Evolutionary conservation across 768 basidiomycete species (phyloP).

Genomic region (Ramaria rubella): DNA sequence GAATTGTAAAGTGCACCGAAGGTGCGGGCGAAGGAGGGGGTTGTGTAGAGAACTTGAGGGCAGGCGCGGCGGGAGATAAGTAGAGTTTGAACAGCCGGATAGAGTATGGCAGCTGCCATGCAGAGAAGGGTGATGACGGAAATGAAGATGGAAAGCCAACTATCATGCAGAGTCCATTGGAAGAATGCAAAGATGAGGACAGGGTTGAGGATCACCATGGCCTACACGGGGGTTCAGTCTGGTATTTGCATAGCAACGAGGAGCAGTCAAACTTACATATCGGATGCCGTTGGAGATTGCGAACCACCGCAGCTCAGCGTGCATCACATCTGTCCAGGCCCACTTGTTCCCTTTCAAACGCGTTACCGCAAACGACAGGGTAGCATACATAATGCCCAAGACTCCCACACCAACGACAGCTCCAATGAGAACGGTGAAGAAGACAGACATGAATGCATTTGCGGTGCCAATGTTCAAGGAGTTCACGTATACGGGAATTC

Average conservation of each 20-base stretch:
- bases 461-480: constrained; percentile 71
- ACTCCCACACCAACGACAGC: constrained; percentile 50
- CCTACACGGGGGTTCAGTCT: constrained; percentile 31
- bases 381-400: constrained; percentile 45
- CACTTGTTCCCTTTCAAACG: constrained; percentile 14
- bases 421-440: constrained; percentile 64
- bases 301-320: constrained; percentile 9
- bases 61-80: constrained; percentile 38
- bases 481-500: constrained; percentile 78
- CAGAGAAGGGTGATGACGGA: constrained; percentile 62
- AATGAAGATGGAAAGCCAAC: constrained; percentile 77
- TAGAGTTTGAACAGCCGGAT: constrained; percentile 43
- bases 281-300: constrained; percentile 36
- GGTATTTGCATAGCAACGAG: background rate
- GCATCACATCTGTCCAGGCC: constrained; percentile 20
- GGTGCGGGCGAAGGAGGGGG: constrained; percentile 31
- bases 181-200: constrained; percentile 73
- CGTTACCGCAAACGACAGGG: constrained; percentile 29
- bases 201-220: constrained; percentile 60
- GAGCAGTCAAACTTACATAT: constrained; percentile 42
- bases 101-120: constrained; percentile 42
- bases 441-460: constrained; percentile 89
- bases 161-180: constrained; percentile 89
- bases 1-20: constrained; percentile 59
- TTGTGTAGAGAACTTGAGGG: constrained; percentile 33